A percentile compares a stretch with the other conserved stretches of the same genome.
These are phyloP conservation scores for Fomitiporia mediterranea DNA, from an alignment of 1,284 basidiomycete genomes.

Conservation along the genomic window DNA sequence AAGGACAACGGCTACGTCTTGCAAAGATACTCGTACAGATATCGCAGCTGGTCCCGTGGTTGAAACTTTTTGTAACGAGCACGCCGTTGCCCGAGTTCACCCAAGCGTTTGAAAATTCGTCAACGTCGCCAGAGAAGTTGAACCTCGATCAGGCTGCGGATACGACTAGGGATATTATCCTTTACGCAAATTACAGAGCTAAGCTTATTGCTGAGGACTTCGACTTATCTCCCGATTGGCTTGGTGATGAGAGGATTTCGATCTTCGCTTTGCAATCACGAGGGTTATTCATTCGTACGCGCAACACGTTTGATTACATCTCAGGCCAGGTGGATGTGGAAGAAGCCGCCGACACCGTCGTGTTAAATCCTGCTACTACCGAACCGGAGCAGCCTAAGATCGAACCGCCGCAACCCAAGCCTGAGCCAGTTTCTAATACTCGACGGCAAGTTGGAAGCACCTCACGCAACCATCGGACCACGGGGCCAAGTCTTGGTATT, in stretches of 20 bases:
- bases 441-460: no score
- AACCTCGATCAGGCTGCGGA: not conserved
- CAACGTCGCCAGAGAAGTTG: constrained; percentile 3
- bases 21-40: not conserved
- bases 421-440: no score
- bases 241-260: constrained; percentile 19
- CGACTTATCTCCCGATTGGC: constrained; percentile 25
- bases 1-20: not conserved
- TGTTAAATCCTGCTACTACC: not conserved
- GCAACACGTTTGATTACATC: constrained; percentile 28
- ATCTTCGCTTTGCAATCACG: constrained; percentile 24
- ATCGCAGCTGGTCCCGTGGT: not conserved
- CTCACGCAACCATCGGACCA: no score
- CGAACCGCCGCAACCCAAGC: no score
- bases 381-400: no score
- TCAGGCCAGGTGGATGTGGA: constrained; percentile 7
- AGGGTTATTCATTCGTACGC: constrained; percentile 29
- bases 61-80: constrained; percentile 11
- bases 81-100: constrained; percentile 2
- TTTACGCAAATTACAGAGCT: not conserved
- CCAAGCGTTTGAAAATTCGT: not conserved
- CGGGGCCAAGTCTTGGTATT: no score
- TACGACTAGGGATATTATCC: not conserved
- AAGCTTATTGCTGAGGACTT: constrained; percentile 22
- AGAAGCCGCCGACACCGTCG: not conserved